These are phyloP conservation scores for Biancaea sappan DNA, from an alignment of 306 rosid species.

Conservation along the genomic window DNA sequence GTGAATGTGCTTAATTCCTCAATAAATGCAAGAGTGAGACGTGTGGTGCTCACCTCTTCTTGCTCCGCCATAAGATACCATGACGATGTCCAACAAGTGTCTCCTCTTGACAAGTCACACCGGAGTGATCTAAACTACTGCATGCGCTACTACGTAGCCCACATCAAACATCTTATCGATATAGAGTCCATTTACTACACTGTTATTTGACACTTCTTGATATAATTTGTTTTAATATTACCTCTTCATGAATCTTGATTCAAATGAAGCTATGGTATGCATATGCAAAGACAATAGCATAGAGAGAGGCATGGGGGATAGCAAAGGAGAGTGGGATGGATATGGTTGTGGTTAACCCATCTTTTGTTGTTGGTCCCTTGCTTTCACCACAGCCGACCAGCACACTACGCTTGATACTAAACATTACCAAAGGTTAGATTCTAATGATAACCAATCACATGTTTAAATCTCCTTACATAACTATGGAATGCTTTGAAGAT, in stretches of 20 bases:
- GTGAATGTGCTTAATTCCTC: slow-evolving; percentile 75
- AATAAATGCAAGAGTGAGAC: slow-evolving; percentile 58
- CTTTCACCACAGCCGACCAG: slow-evolving; percentile 86
- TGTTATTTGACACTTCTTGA: background rate
- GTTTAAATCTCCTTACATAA: background rate
- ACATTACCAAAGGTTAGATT: slow-evolving; percentile 56
- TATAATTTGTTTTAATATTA: background rate
- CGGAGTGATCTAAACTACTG: slow-evolving; percentile 84
- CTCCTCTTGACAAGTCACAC: slow-evolving; percentile 75
- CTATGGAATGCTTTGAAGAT: too few species aligned
- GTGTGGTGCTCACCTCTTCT: slow-evolving; percentile 83
- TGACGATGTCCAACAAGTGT: slow-evolving; percentile 49
- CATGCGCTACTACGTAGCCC: slow-evolving; percentile 60
- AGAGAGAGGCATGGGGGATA: slow-evolving; percentile 76
- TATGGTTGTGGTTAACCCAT: slow-evolving; percentile 80
- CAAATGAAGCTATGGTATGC: slow-evolving; percentile 84
- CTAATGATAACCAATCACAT: background rate
- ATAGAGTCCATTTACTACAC: background rate
- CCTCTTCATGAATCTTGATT: slow-evolving; percentile 9
- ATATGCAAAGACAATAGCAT: slow-evolving; percentile 72
- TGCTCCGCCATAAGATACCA: slow-evolving; percentile 81
- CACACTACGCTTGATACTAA: slow-evolving; percentile 50
- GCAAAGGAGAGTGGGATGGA: slow-evolving; percentile 65
- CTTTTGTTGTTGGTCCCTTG: slow-evolving; percentile 79
- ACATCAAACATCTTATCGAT: background rate